A percentile compares a stretch with the other conserved stretches of the same genome.
These are phyloP conservation scores for Xylariaceae sp. DNA, from an alignment of 2,329 filamentous ascomycete species.

Conservation along the genomic window DNA sequence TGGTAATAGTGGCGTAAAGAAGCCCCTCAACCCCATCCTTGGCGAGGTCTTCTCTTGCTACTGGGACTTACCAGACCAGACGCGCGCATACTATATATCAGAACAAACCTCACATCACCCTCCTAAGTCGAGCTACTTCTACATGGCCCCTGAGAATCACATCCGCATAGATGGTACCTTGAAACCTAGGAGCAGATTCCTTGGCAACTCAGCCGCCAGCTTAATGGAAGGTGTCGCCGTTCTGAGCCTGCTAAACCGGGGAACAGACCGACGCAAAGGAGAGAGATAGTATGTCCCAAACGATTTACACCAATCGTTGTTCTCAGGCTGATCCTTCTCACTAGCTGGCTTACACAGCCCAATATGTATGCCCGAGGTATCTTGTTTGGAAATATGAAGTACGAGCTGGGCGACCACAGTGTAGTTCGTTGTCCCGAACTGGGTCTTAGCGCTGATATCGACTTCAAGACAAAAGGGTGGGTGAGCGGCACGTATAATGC, in stretches of 20 bases:
- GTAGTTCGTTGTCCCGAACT: constrained; percentile 90
- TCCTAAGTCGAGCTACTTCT: constrained; percentile 99
- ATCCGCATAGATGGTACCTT: constrained; percentile 95
- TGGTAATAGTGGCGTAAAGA: constrained; percentile 84
- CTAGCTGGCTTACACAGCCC: constrained; percentile 88
- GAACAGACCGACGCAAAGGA: constrained; percentile 67
- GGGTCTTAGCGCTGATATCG: constrained; percentile 85
- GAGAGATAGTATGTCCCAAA: constrained; percentile 82
- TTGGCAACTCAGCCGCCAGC: constrained; percentile 96
- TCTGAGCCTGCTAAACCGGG: constrained; percentile 80
- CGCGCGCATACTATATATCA: constrained; percentile 91
- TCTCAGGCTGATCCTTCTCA: constrained; percentile 15
- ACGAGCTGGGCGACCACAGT: constrained; percentile 96
- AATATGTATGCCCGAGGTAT: constrained; percentile 99
- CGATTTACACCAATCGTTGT: background rate
- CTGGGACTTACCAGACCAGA: constrained; percentile 88
- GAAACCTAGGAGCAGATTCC: constrained; percentile 92
- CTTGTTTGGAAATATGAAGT: constrained; percentile 99
- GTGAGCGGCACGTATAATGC: constrained; percentile 96
- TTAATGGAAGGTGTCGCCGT: constrained; percentile 98
- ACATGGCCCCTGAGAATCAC: constrained; percentile 91
- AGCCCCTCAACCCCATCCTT: constrained; percentile 94
- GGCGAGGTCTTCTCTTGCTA: constrained; percentile 95
- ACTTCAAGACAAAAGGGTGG: constrained; percentile 99
- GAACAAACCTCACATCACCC: constrained; percentile 99